Percentiles rank a stretch among this genome's conserved stretches.
Evolutionary conservation across 2,329 filamentous ascomycete genomes (phyloP).

Genomic region (Colletotrichum sp.): DNA sequence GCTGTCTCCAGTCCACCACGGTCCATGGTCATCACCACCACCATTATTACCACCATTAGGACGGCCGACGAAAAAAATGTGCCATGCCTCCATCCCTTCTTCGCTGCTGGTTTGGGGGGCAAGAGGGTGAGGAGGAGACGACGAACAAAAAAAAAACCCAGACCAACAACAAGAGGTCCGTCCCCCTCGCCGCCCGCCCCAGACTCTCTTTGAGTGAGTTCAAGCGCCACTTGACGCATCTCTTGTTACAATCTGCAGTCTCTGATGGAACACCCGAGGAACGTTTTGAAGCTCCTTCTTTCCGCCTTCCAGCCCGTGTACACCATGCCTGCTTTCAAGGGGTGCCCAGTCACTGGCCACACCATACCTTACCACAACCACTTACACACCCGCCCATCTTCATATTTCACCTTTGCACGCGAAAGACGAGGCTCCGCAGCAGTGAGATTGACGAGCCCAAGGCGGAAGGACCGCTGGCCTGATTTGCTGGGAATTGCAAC

Average conservation of each 20-base stretch:
- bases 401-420: neutral
- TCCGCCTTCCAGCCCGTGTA: conserved; percentile 1
- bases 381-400: neutral
- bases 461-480: neutral
- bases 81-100: neutral
- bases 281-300: conserved; percentile 22
- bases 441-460: neutral
- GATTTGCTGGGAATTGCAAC: neutral
- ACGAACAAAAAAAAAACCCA: neutral
- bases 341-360: neutral
- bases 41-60: neutral
- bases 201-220: conserved; percentile 22
- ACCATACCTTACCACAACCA: neutral
- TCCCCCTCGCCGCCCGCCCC: conserved; percentile 5
- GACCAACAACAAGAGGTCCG: neutral
- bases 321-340: neutral
- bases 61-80: neutral
- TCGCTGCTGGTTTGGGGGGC: neutral
- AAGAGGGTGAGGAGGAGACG: neutral
- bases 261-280: conserved; percentile 35
- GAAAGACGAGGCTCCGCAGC: neutral
- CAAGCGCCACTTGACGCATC: conserved; percentile 41
- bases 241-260: conserved; percentile 35
- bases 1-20: neutral
- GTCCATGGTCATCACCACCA: neutral